phyloP scores from a whole-genome alignment of 1,139 yeast species.

The Yamadazyma triangularis region DNA sequence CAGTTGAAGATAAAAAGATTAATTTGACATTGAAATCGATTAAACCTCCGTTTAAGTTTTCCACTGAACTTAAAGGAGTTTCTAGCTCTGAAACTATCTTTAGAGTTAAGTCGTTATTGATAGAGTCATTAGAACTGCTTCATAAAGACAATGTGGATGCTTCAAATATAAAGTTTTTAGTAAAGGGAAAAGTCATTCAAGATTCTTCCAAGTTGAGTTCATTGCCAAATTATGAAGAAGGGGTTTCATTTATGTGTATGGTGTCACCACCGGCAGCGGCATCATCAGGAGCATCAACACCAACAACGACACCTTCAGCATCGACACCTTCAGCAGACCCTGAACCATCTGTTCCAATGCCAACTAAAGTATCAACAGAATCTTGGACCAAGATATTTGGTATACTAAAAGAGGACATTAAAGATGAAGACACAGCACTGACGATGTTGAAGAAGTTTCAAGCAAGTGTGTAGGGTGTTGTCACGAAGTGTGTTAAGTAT shows the following conservation, averaged over 20 bases:
- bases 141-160: conserved; percentile 21
- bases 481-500: too few relatives aligned
- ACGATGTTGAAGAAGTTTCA: background rate
- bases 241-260: conserved; percentile 32
- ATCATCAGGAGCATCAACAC: background rate
- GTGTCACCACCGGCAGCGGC: conserved; percentile 14
- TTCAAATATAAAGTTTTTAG: conserved; percentile 32
- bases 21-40: conserved; percentile 35
- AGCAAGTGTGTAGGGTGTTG: too few relatives aligned
- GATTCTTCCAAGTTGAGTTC: conserved; percentile 28
- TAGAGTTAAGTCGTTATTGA: conserved; percentile 28
- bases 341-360: background rate
- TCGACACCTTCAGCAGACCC: too few relatives aligned
- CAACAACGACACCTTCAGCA: too few relatives aligned
- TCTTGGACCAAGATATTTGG: background rate
- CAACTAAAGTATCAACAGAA: background rate
- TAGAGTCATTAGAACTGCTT: conserved; percentile 22
- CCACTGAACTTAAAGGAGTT: conserved; percentile 19
- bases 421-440: background rate
- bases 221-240: conserved; percentile 12
- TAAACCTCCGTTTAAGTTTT: conserved; percentile 42
- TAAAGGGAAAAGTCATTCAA: conserved; percentile 42
- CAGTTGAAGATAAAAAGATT: conserved; percentile 5
- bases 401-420: background rate
- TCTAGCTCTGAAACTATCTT: conserved; percentile 26